phyloP scores from a whole-genome alignment of 2,329 filamentous ascomycete genomes.

The Cryphonectria japonica region DNA sequence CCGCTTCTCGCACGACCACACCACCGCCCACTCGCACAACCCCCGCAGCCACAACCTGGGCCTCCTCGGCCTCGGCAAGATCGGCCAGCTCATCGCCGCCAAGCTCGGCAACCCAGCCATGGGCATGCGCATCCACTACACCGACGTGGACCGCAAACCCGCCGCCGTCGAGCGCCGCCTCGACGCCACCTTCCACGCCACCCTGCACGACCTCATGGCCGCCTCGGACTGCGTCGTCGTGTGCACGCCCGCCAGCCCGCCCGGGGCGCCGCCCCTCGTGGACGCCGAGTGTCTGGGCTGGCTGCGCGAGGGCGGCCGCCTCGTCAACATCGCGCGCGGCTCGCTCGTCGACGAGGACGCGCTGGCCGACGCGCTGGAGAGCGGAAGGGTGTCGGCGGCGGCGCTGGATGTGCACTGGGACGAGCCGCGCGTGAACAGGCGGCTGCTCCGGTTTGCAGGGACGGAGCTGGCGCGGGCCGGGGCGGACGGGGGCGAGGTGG shows the following conservation, averaged over 20 bases:
- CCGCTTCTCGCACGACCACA: conserved; percentile 60
- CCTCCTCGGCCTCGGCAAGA: conserved; percentile 71
- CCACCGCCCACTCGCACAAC: conserved; percentile 65
- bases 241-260: conserved; percentile 55
- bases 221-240: conserved; percentile 64
- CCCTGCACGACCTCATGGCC: conserved; percentile 55
- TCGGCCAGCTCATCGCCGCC: conserved; percentile 65
- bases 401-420: conserved; percentile 67
- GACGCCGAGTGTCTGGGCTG: conserved; percentile 49
- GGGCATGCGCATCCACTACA: conserved; percentile 69
- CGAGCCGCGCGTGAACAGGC: conserved; percentile 59
- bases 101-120: conserved; percentile 59
- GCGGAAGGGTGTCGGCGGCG: conserved; percentile 52
- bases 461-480: conserved; percentile 18
- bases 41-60: conserved; percentile 65
- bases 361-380: conserved; percentile 61
- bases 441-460: conserved; percentile 46
- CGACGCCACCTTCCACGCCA: conserved; percentile 53
- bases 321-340: conserved; percentile 70
- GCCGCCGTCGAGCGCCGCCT: conserved; percentile 46
- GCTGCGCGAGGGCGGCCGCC: conserved; percentile 58
- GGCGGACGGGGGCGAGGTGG: background rate
- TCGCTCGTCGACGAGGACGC: conserved; percentile 68
- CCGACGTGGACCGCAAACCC: conserved; percentile 59
- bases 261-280: conserved; percentile 54